Conservation (phyloP, 371 early-diverging fungal species). For the Mortierella sp. region DNA sequence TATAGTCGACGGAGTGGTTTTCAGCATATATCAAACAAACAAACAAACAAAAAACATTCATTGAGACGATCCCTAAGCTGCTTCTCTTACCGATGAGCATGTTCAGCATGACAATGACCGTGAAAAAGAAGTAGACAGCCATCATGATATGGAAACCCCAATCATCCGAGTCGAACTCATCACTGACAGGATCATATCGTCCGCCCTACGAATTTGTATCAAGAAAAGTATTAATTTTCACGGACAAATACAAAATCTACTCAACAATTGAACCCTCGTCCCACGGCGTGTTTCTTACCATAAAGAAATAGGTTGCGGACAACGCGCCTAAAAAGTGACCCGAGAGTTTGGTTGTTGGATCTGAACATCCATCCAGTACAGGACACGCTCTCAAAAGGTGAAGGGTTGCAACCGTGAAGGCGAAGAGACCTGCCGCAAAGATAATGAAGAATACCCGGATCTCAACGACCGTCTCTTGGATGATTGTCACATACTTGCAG, state of each 20-base stretch:
- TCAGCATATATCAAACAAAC: too few species aligned
- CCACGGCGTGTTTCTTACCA: neutral
- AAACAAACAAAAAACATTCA: neutral
- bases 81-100: conserved; percentile 23
- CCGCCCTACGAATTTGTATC: conserved; percentile 9
- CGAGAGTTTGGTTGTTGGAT: neutral
- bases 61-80: neutral
- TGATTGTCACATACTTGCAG: conserved; percentile 38
- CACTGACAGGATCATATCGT: conserved; percentile 4
- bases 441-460: conserved; percentile 42
- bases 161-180: conserved; percentile 1
- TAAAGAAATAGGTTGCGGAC: conserved; percentile 2
- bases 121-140: conserved; percentile 21
- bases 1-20: too few species aligned
- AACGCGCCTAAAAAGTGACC: neutral
- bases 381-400: conserved; percentile 23
- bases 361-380: neutral
- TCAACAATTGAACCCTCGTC: too few species aligned
- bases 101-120: conserved; percentile 30
- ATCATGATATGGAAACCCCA: conserved; percentile 22
- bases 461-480: conserved; percentile 14
- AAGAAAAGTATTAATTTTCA: too few species aligned
- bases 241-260: too few species aligned
- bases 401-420: conserved; percentile 22
- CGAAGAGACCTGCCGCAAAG: conserved; percentile 24